Evolutionary conservation across 768 basidiomycete genomes (phyloP), one percentile per base, ranked within the genome.

Genomic region (Erythrobasidium yunnanense): DNA sequence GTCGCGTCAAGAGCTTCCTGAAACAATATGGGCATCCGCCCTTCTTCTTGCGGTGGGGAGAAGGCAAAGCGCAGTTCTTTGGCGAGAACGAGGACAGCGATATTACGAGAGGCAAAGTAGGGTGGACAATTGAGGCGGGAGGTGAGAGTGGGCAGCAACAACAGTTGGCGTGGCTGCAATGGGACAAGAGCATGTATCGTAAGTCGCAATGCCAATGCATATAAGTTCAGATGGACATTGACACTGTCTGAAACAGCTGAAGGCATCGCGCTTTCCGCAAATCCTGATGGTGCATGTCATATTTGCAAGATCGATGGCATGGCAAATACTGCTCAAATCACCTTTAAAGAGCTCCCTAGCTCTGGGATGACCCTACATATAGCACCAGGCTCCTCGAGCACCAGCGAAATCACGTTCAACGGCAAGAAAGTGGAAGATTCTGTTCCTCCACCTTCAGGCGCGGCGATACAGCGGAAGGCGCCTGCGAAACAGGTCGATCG

Each of bases 21-120:
- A 65, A 68, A 15, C 29, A 57, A 22, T 42, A 66, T 46, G 65
- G 65, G 2, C 55, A 66, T 66, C 29, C 65, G n/a, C 65, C 65
- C 20, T 63, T 49, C 30, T 63, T 63, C 47, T 51, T 63, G 17
- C 60, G 60, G 2, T 63, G 60, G 60, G 25, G 47, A 49, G 29
- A 25, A 29, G 60, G 60, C 2, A 32, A 20, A 63, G 60, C 60
- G 29, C 27, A n/a, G 22, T 32, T 63, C 18, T 20, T 50, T 4
- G 60, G 49, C 22, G 60, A 63, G 22, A n/a, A 8, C 4, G 15
- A 15, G 22, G 47, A 49, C 2, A 38, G 60, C 25, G 60, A 63
- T 63, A 2, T 63, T n/a, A 51, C 20, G 29, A 32, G 5, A 4
- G 60, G 60, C 47, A 32, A 32, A 18, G 4, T 51, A 23, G 49